Conservation (phyloP, 345 rosid species). For the Eucalyptus albens region DNA sequence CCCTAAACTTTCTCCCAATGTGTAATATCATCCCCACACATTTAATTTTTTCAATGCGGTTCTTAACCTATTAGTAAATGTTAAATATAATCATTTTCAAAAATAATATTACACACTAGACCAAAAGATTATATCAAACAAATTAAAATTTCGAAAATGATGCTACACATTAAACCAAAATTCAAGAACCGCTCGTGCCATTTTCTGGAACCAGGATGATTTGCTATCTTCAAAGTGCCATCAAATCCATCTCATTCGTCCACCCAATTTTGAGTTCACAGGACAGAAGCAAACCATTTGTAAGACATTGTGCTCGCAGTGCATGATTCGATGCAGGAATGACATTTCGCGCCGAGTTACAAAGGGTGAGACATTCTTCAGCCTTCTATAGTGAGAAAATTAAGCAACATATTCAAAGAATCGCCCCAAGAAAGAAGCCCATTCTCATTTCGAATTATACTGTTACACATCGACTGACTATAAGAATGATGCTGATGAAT, state of each 20-base stretch:
- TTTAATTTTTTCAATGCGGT: accelerated
- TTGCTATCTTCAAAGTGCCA: neutral
- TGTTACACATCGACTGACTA: neutral
- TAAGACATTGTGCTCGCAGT: neutral
- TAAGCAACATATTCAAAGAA: neutral
- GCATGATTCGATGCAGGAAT: neutral
- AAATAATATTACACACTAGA: accelerated
- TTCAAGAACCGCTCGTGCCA: neutral
- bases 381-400: neutral
- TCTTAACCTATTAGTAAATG: neutral
- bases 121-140: accelerated
- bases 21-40: neutral
- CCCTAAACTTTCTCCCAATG: accelerated
- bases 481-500: neutral
- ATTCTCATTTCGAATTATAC: neutral
- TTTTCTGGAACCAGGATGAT: neutral
- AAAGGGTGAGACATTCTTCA: neutral
- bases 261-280: neutral
- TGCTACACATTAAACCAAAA: accelerated
- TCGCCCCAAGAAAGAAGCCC: neutral
- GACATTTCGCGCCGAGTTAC: neutral
- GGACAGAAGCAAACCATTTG: neutral
- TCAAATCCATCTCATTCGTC: neutral
- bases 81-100: too few relatives aligned
- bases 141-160: neutral